Base-by-base conservation (phyloP, 192 early-diverging fungal genomes). In the Umbelopsis isabellina region DNA sequence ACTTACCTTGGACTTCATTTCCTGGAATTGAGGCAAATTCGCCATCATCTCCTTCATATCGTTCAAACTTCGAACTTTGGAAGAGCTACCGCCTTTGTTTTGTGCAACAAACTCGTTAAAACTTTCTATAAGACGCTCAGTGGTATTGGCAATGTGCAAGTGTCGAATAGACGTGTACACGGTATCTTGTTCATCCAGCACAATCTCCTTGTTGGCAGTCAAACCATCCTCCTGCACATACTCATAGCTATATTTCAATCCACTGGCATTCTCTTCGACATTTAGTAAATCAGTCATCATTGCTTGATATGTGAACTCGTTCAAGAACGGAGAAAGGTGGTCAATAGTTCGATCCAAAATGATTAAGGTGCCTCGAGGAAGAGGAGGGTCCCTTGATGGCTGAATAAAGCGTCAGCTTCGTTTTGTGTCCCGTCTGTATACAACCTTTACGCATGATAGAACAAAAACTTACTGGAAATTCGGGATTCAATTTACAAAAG, bases 231-330 rank as follows among this genome's bases (percentile, higher is more conserved):
- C 67, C 37, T 80, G 82, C 27, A 79, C 78, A 49, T 85, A 79
- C 44, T 78, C 71, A 55, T 89, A 93, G 22, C 76, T 67, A 74
- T 89, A 92, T 65, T 90, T 92, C 27, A 81, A 71, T 18, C 87
- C 87, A 18, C 64, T n/a, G 5, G 71, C 45, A 22, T 79, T 86
- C 49, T 92, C 87, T 61, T 89, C 83, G 21, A 92, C 72, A 3
- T 70, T 69, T 15, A 99, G 74, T 71, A 99, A 79, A 77, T 99
- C 98, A 69, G 95, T 89, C 61, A 93, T 88, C 96, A 98, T 98
- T 2, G 98, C 96, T 78, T 99, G 97, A 72, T 99, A 99, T 1
- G 98, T 98, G 70, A 99, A 98, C 79, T 99, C 98, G 81, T 99
- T 97, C 44, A 98, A 79, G 6, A 98, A 86, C 7, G 98, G 95